Conservation (phyloP, 306 rosid species). For the Corylus avellana region DNA sequence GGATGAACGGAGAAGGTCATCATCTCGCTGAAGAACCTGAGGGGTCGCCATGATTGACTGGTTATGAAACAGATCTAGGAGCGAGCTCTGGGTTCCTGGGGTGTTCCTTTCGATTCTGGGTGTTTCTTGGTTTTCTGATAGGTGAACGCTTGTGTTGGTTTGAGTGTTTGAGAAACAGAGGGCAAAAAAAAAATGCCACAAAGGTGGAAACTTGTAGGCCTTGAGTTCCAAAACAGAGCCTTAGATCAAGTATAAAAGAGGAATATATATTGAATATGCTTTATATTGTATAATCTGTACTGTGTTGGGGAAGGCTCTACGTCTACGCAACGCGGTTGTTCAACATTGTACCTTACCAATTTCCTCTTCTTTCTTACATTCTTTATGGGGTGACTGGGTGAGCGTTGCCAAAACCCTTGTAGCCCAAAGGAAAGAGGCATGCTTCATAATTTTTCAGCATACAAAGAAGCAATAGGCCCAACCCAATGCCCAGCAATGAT, state of each 20-base stretch:
- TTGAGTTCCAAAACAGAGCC: neutral
- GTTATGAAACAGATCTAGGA: conserved; percentile 19
- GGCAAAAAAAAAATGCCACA: no score
- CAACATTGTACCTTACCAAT: neutral
- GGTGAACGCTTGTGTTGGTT: neutral
- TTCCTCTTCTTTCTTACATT: neutral
- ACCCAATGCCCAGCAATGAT: no score
- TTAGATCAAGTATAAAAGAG: neutral
- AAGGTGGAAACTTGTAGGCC: neutral
- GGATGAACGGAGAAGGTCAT: conserved; percentile 35
- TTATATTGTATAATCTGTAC: neutral
- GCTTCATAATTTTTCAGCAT: neutral
- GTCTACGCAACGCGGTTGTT: neutral
- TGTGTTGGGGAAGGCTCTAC: neutral
- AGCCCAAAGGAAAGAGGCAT: neutral
- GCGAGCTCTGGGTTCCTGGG: conserved; percentile 4
- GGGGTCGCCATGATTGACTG: conserved; percentile 52
- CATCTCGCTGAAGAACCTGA: conserved; percentile 47
- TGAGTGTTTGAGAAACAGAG: neutral
- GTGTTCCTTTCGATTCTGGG: neutral
- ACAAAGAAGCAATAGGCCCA: no score
- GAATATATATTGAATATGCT: neutral
- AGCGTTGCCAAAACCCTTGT: no score
- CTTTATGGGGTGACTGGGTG: neutral
- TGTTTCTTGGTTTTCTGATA: no score